Conservation (phyloP, 306 rosid species). For the Luffa acutangula region DNA sequence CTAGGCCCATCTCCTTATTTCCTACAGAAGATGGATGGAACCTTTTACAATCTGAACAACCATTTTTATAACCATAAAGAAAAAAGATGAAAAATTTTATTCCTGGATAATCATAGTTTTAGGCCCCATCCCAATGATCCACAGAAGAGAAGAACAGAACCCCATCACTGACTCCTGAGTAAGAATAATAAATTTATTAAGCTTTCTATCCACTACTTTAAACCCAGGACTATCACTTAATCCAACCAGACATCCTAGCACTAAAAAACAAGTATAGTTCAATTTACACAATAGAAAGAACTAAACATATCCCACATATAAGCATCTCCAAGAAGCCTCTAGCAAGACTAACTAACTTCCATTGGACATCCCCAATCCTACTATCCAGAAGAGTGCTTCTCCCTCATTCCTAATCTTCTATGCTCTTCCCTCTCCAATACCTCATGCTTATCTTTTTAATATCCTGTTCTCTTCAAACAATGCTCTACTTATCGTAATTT, state of each 20-base stretch:
- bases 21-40: background rate
- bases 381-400: background rate
- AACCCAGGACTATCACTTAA: background rate
- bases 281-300: background rate
- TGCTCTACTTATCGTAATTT: background rate
- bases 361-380: background rate
- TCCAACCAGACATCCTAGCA: background rate
- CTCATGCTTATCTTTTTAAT: background rate
- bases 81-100: background rate
- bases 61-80: background rate
- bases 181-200: background rate
- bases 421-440: background rate
- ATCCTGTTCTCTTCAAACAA: background rate
- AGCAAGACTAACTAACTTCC: background rate
- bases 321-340: background rate
- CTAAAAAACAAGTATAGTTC: background rate
- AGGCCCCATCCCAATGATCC: background rate
- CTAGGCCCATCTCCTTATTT: constrained; percentile 57
- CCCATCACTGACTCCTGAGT: background rate
- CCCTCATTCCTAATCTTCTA: background rate
- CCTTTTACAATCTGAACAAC: background rate
- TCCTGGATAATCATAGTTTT: background rate
- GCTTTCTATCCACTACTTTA: background rate
- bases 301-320: background rate
- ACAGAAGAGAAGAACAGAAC: background rate